A percentile compares a stretch with the other conserved stretches of the same genome.
Conservation (phyloP, 2,329 filamentous ascomycete species). For the Phialocephala subalpina region DNA sequence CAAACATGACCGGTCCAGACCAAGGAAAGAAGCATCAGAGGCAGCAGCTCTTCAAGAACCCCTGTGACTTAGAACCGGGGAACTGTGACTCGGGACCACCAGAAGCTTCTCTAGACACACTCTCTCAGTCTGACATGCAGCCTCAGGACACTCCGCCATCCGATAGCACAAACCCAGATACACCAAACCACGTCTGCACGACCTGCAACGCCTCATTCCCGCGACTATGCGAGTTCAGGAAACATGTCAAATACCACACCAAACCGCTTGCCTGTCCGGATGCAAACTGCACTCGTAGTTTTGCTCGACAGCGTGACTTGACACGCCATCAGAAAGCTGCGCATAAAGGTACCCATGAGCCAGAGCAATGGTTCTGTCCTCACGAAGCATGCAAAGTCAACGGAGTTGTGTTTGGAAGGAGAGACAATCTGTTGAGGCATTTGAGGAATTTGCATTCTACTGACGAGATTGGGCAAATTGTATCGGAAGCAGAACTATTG, state of each 20-base stretch:
- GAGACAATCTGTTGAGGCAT: constrained; percentile 4
- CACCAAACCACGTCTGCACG: neutral
- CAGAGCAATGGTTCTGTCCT: neutral
- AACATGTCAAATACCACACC: neutral
- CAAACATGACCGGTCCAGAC: constrained; percentile 49
- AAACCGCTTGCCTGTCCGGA: neutral
- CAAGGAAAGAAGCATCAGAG: neutral
- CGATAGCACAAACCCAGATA: neutral
- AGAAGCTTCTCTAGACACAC: neutral
- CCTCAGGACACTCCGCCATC: neutral
- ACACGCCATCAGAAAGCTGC: neutral
- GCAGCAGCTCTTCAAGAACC: neutral
- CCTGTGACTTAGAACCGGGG: neutral
- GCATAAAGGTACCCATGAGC: neutral
- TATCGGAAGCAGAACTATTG: no score
- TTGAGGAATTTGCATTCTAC: neutral
- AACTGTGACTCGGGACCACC: neutral
- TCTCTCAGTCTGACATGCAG: neutral
- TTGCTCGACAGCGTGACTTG: neutral
- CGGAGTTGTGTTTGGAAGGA: neutral
- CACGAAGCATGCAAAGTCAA: neutral
- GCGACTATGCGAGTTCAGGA: neutral
- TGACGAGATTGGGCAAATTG: neutral
- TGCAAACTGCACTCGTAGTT: neutral
- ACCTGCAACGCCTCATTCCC: neutral